phyloP scores from a whole-genome alignment of 139 green algal genomes.

The Coelastrella sp. region DNA sequence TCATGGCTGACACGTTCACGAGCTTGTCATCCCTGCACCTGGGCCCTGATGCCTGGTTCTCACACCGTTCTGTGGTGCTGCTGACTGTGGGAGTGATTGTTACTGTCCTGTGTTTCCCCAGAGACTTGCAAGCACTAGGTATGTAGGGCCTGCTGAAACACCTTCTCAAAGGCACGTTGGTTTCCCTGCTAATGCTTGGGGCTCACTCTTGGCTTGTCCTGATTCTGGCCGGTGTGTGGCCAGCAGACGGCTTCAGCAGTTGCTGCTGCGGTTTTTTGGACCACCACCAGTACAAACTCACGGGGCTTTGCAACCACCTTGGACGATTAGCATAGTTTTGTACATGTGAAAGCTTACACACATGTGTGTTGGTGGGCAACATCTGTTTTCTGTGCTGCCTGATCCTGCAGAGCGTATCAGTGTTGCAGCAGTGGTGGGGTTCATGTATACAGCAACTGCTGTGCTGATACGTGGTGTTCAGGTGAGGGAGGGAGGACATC shows the following conservation, averaged over 20 bases:
- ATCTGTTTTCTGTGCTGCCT: neutral
- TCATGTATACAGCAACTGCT: constrained; percentile 59
- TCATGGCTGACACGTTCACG: constrained; percentile 78
- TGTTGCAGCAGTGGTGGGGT: constrained; percentile 63
- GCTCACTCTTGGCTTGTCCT: no score
- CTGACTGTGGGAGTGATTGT: constrained; percentile 34
- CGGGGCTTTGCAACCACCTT: no score
- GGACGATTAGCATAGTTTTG: no score
- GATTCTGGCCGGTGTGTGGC: no score
- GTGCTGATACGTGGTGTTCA: constrained; percentile 44
- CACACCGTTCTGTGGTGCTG: constrained; percentile 56
- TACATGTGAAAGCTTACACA: neutral
- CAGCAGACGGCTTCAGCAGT: no score
- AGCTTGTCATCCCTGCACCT: constrained; percentile 53
- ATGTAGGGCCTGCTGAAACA: no score
- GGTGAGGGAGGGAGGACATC: neutral
- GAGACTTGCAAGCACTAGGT: constrained; percentile 38
- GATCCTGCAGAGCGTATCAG: constrained; percentile 52
- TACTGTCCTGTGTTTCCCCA: constrained; percentile 72
- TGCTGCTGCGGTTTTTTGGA: no score
- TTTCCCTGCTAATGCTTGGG: no score
- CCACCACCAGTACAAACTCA: no score
- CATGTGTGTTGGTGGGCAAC: no score
- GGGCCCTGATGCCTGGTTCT: constrained; percentile 21
- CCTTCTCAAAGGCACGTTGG: no score